Evolutionary conservation across 164 flowering plant genomes (phyloP).

Genomic region (Hamamelis virginiana): DNA sequence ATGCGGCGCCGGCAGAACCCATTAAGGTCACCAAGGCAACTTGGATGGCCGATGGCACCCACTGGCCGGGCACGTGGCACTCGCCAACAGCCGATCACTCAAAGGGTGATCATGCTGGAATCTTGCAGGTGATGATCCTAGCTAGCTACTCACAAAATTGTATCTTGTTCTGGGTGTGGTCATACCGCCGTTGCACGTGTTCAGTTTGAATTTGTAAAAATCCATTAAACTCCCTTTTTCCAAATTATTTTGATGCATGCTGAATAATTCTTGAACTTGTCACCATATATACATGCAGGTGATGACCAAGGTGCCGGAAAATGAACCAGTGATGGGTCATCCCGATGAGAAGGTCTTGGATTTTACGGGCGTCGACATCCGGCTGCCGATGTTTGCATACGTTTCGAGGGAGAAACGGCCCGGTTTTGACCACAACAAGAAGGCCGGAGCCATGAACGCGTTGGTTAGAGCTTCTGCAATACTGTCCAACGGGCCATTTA

Average conservation of each 20-base stretch:
- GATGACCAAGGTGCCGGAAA: conserved; percentile 61
- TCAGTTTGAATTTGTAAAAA: too few relatives aligned
- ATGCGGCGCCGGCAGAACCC: conserved; percentile 30
- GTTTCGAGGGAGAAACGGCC: conserved; percentile 67
- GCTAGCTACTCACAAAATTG: neutral
- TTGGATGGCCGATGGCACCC: conserved; percentile 94
- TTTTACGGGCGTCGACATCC: conserved; percentile 51
- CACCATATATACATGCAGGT: conserved; percentile 30
- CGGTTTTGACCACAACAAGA: conserved; percentile 66
- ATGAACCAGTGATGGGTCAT: conserved; percentile 50
- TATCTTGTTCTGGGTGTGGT: too few relatives aligned
- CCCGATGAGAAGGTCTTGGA: conserved; percentile 41
- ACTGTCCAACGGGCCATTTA: conserved; percentile 67
- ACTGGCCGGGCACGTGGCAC: conserved; percentile 90
- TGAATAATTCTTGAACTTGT: too few relatives aligned
- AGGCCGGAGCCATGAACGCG: conserved; percentile 81
- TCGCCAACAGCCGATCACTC: conserved; percentile 50
- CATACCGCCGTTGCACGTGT: too few relatives aligned
- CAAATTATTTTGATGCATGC: too few relatives aligned
- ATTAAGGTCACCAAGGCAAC: conserved; percentile 52
- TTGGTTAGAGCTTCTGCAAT: conserved; percentile 71
- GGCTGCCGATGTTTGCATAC: conserved; percentile 67
- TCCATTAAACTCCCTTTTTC: too few relatives aligned
- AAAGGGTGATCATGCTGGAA: conserved; percentile 84
- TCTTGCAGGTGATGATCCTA: conserved; percentile 40